Percentiles rank a stretch among this genome's conserved stretches.
phyloP scores from a whole-genome alignment of 2,329 filamentous ascomycete species.

The Penicillium corylophilum region DNA sequence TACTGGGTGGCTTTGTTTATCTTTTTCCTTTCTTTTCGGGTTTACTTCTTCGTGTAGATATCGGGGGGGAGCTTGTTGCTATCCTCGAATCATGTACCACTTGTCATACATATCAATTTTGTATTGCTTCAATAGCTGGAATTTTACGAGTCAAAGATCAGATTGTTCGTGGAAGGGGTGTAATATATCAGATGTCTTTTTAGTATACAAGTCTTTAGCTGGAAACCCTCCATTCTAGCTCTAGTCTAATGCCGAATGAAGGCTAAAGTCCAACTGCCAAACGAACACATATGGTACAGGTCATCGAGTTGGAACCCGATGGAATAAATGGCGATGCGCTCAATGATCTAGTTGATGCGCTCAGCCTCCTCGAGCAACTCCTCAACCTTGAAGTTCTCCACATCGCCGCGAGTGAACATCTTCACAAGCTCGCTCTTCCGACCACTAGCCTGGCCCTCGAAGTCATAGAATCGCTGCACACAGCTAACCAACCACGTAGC shows the following conservation, averaged over 20 bases:
- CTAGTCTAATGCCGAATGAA: background rate
- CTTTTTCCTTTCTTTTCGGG: background rate
- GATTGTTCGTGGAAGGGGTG: background rate
- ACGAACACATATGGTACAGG: background rate
- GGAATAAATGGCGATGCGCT: background rate
- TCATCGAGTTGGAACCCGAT: background rate
- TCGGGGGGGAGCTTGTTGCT: background rate
- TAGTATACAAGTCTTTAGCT: background rate
- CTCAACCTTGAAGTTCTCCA: slow-evolving; percentile 72
- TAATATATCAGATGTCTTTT: background rate
- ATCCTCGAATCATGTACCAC: background rate
- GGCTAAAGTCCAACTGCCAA: background rate
- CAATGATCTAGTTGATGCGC: slow-evolving; percentile 44
- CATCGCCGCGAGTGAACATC: slow-evolving; percentile 78
- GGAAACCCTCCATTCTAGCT: background rate
- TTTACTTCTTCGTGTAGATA: background rate
- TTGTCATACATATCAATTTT: background rate
- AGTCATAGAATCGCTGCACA: slow-evolving; percentile 84
- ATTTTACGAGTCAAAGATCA: background rate
- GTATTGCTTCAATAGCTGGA: background rate
- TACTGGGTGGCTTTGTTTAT: background rate
- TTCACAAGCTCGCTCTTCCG: slow-evolving; percentile 71
- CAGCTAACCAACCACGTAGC: slow-evolving; percentile 91
- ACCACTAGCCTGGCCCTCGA: slow-evolving; percentile 56
- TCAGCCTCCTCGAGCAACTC: slow-evolving; percentile 86